Conservation (phyloP, 352 stramenopile genomes). For the Pythium rishiriense region DNA sequence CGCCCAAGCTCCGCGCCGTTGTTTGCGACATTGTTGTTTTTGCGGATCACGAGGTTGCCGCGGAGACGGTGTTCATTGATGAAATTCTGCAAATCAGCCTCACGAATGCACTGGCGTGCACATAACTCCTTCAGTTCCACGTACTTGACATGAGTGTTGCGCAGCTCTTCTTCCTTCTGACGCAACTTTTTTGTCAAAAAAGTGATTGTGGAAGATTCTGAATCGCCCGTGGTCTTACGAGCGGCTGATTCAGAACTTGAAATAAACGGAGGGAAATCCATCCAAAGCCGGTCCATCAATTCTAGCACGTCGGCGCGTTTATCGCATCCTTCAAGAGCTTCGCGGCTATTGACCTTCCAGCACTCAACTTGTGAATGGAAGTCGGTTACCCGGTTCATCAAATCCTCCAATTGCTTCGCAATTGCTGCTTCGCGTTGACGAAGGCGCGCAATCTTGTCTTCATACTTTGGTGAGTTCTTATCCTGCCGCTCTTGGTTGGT, state of each 20-base stretch:
- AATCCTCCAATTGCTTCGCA: constrained; percentile 41
- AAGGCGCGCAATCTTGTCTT: constrained; percentile 9
- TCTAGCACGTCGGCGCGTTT: constrained; percentile 31
- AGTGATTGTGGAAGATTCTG: constrained; percentile 26
- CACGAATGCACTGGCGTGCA: constrained; percentile 70
- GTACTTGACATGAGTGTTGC: constrained; percentile 62
- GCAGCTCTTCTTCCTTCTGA: constrained; percentile 60
- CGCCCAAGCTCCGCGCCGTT: neutral
- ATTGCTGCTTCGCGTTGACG: constrained; percentile 27
- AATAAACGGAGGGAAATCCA: constrained; percentile 55
- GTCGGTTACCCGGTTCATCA: constrained; percentile 39
- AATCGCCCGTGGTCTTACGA: neutral
- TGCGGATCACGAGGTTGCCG: constrained; percentile 62
- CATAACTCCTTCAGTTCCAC: constrained; percentile 77
- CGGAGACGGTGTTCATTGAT: constrained; percentile 79
- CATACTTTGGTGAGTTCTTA: constrained; percentile 1
- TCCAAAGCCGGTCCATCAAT: constrained; percentile 50
- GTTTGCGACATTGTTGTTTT: constrained; percentile 4
- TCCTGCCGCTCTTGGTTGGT: constrained; percentile 9
- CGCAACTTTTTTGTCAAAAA: constrained; percentile 65
- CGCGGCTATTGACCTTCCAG: constrained; percentile 55
- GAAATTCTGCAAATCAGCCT: constrained; percentile 78
- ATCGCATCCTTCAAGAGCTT: constrained; percentile 40
- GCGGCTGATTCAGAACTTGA: neutral
- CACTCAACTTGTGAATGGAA: constrained; percentile 50